phyloP scores from a whole-genome alignment of 768 basidiomycete genomes.

The Crepidotus variabilis region DNA sequence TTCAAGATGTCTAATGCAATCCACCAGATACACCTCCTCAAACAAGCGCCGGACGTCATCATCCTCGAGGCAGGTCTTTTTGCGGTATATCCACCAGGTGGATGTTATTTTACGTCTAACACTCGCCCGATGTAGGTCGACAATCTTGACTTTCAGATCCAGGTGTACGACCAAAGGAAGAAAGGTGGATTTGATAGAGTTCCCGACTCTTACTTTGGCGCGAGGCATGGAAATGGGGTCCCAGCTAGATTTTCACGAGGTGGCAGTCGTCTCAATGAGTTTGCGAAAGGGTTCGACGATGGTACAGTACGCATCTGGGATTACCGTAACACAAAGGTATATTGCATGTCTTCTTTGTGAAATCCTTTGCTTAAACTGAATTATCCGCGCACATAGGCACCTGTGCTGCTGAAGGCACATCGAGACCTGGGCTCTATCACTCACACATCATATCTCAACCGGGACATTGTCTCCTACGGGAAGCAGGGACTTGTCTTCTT shows the following conservation, averaged over 20 bases:
- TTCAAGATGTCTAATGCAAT: conserved; percentile 34
- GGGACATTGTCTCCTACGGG: conserved; percentile 38
- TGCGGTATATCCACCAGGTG: conserved; percentile 3
- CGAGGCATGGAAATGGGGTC: conserved; percentile 22
- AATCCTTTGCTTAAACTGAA: not conserved
- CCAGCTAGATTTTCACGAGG: conserved; percentile 31
- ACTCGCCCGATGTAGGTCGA: conserved; percentile 32
- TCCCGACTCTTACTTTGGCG: conserved; percentile 43
- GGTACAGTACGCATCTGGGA: conserved; percentile 45
- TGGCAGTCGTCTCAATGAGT: conserved; percentile 35
- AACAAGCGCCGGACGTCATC: conserved; percentile 36
- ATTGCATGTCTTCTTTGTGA: conserved; percentile 10
- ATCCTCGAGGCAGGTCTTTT: conserved; percentile 42
- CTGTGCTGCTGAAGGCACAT: conserved; percentile 28
- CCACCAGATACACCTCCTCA: conserved; percentile 44
- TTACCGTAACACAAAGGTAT: conserved; percentile 43
- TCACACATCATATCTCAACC: conserved; percentile 36
- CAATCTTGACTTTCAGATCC: conserved; percentile 45
- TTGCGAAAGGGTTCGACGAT: conserved; percentile 43
- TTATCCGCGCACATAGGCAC: conserved; percentile 22
- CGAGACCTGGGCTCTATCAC: conserved; percentile 29
- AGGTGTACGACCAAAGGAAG: conserved; percentile 43
- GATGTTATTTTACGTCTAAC: conserved; percentile 14
- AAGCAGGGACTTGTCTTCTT: conserved; percentile 33
- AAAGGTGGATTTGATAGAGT: conserved; percentile 31